Evolutionary conservation across 1,284 basidiomycete genomes (phyloP).

Genomic region (Inonotus hispidus): DNA sequence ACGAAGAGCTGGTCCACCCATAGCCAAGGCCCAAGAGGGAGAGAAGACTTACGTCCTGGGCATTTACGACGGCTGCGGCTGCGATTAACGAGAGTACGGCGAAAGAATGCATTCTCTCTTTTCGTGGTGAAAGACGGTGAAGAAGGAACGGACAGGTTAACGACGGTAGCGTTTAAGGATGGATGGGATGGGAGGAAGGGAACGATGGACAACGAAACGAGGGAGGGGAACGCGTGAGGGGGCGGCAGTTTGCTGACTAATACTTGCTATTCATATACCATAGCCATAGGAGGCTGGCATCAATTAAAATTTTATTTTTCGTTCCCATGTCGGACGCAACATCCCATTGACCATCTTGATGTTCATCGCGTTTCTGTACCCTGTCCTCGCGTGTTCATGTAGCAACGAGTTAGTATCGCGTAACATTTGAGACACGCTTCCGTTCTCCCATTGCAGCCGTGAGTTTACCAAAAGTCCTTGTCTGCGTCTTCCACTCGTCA

Average conservation of each 20-base stretch:
- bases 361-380: background rate
- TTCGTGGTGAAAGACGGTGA: constrained; percentile 8
- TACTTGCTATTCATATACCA: background rate
- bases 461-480: too few species aligned
- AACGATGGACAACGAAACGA: background rate
- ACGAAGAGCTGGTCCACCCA: background rate
- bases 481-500: too few species aligned
- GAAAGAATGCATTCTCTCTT: constrained; percentile 43
- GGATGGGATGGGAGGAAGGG: background rate
- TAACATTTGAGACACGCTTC: too few species aligned
- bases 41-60: constrained; percentile 26
- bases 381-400: background rate
- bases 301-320: background rate
- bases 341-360: background rate
- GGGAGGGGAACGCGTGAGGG: background rate
- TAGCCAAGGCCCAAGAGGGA: constrained; percentile 13
- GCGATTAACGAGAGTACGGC: constrained; percentile 42
- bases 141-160: constrained; percentile 17
- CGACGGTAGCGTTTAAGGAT: background rate
- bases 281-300: background rate
- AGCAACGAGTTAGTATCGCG: too few species aligned
- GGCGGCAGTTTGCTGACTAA: background rate
- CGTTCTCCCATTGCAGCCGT: too few species aligned
- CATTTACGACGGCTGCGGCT: constrained; percentile 43
- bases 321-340: background rate